phyloP scores from a whole-genome alignment of 352 stramenopile species.

The Pythium plurisporium region DNA sequence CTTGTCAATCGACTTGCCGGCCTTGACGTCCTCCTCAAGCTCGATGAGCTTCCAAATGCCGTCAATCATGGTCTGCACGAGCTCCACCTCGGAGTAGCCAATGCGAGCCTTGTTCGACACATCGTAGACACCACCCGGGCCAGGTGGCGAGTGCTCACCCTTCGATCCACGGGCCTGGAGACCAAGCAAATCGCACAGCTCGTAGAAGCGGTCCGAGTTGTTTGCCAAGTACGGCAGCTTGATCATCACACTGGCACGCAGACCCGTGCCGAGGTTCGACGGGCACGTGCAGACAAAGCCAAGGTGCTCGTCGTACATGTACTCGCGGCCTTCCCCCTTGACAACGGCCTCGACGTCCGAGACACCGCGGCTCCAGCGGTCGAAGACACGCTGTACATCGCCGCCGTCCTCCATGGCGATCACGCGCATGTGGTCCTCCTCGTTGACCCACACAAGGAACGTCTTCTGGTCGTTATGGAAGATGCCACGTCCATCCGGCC shows the following conservation, averaged over 20 bases:
- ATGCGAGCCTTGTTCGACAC: constrained; percentile 88
- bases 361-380: constrained; percentile 78
- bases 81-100: constrained; percentile 86
- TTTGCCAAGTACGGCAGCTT: constrained; percentile 43
- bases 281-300: constrained; percentile 85
- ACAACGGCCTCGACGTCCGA: constrained; percentile 70
- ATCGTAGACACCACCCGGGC: constrained; percentile 82
- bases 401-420: constrained; percentile 89
- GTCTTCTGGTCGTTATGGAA: constrained; percentile 91
- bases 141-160: constrained; percentile 77
- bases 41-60: constrained; percentile 88
- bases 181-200: constrained; percentile 37
- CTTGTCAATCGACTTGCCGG: constrained; percentile 62
- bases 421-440: constrained; percentile 90
- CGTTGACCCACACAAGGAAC: constrained; percentile 89
- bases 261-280: constrained; percentile 83
- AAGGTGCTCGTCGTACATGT: constrained; percentile 90
- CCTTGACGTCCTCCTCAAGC: constrained; percentile 86
- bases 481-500: constrained; percentile 90
- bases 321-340: constrained; percentile 72
- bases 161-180: constrained; percentile 78
- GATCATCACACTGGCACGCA: constrained; percentile 84
- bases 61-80: constrained; percentile 87
- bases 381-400: constrained; percentile 90
- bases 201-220: constrained; percentile 69